These are phyloP conservation scores for Rhizopus stolonifer DNA, from an alignment of 371 early-diverging fungal species.

Conservation along the genomic window DNA sequence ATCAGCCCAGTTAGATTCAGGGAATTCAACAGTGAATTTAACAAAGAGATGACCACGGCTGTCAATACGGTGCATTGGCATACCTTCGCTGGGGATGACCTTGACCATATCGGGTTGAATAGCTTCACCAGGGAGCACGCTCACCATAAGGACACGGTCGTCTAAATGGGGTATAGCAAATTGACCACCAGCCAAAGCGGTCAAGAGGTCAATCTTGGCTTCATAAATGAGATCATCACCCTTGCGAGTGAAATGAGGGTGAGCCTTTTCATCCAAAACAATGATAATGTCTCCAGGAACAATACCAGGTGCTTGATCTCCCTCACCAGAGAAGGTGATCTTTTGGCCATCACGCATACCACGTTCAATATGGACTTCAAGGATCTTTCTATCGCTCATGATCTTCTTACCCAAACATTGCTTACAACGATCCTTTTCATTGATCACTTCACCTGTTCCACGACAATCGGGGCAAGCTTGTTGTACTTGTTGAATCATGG, in stretches of 20 bases:
- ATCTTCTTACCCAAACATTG: constrained; percentile 87
- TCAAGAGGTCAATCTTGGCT: constrained; percentile 84
- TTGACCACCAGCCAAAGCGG: constrained; percentile 90
- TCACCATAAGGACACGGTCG: constrained; percentile 77
- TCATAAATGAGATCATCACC: constrained; percentile 83
- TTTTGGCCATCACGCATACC: constrained; percentile 95
- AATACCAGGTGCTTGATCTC: constrained; percentile 78
- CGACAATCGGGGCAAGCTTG: constrained; percentile 88
- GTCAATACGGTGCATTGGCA: constrained; percentile 90
- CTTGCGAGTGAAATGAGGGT: constrained; percentile 77
- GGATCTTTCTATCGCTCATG: constrained; percentile 71
- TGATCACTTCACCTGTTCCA: constrained; percentile 87
- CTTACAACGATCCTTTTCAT: constrained; percentile 85
- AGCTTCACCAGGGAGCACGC: constrained; percentile 86
- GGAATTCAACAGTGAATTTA: constrained; percentile 90
- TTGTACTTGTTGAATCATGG: constrained; percentile 97
- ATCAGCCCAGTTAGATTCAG: constrained; percentile 74
- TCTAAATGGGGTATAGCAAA: constrained; percentile 86
- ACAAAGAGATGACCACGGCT: constrained; percentile 87
- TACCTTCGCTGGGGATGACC: constrained; percentile 82
- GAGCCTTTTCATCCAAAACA: constrained; percentile 86
- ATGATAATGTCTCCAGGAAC: constrained; percentile 85
- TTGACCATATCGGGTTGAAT: constrained; percentile 78
- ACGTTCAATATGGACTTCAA: constrained; percentile 83
- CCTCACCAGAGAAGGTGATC: constrained; percentile 87